Base-by-base conservation (phyloP, 1,139 yeast species). In the Taiozyma sp. region DNA sequence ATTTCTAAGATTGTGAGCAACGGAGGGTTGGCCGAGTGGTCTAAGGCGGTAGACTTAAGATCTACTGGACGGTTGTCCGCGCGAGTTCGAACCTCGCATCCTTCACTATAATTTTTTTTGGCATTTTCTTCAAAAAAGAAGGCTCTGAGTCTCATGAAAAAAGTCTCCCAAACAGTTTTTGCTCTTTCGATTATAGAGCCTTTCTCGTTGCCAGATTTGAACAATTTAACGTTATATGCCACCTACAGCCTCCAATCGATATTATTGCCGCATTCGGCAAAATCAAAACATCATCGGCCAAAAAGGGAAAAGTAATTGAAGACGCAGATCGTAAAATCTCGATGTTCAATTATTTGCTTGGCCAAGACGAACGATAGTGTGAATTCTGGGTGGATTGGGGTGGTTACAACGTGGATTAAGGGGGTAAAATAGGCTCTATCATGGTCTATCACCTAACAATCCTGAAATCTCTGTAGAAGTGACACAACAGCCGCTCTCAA, bases 51-150 rank as follows among this genome's bases (percentile, higher is more conserved):
- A 54, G 57, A 54, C 57, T 54, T 54, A 54, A 54, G 57, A 54
- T 54, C 57, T 54, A 50, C 56, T 54, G 56, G 56, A 53, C 55
- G 50, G 42, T 53, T 69, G 80, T 77, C 83, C 84, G 84, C 84
- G 85, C 83, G 84, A 78, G 84, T 79, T 80, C 84, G 84, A 79
- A 79, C 83, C 84, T 78, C 84, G 83, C 84, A 76, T 76, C 83
- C 83, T 79, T 79, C 85, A 79, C 62, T 68, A 69, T 68, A 62
- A 68, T 71, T 71, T 35, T 40, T 40, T 24, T 40, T 40, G 3
- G 29, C 16, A 6, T 22, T 24, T 24, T 40, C 19, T 11, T 19
- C 19, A 19, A 19, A 19, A 19, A 19, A 2, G 19, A 2, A 19
- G 19, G 19, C 19, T 2, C 19, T 19, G 19, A 19, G 19, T 19